Evolutionary conservation across 331 rosid species (phyloP).

Genomic region (Pyracantha coccinea): DNA sequence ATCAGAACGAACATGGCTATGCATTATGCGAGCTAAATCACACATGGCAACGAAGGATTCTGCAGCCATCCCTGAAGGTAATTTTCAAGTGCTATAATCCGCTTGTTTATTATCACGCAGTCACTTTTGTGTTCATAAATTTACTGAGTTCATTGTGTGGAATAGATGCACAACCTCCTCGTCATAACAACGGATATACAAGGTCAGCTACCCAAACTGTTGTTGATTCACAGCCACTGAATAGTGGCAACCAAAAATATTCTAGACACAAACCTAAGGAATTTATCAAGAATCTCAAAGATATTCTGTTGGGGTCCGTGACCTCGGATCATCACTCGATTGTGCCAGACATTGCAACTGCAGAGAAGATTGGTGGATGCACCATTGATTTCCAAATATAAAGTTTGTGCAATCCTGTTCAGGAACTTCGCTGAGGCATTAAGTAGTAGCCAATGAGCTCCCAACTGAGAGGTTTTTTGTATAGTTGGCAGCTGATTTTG

Average conservation of each 20-base stretch:
- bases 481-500: background rate
- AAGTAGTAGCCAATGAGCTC: background rate
- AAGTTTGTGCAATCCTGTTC: constrained; percentile 3
- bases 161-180: constrained; percentile 25
- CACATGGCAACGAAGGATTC: constrained; percentile 21
- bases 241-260: constrained; percentile 12
- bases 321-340: constrained; percentile 23
- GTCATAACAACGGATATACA: constrained; percentile 14
- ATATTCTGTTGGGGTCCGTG: constrained; percentile 32
- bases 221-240: constrained; percentile 19
- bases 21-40: constrained; percentile 51
- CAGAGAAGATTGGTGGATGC: constrained; percentile 53
- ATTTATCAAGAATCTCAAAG: constrained; percentile 35
- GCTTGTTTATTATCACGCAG: background rate
- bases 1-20: constrained; percentile 69
- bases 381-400: constrained; percentile 66
- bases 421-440: constrained; percentile 10
- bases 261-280: constrained; percentile 26
- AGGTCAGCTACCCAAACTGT: constrained; percentile 23
- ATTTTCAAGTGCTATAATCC: background rate
- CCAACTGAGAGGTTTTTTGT: constrained; percentile 2
- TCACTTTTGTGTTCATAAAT: background rate
- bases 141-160: background rate
- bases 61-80: constrained; percentile 39
- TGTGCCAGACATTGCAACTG: constrained; percentile 38